These are phyloP conservation scores for Chiua virens DNA, from an alignment of 768 basidiomycete species.

Conservation along the genomic window DNA sequence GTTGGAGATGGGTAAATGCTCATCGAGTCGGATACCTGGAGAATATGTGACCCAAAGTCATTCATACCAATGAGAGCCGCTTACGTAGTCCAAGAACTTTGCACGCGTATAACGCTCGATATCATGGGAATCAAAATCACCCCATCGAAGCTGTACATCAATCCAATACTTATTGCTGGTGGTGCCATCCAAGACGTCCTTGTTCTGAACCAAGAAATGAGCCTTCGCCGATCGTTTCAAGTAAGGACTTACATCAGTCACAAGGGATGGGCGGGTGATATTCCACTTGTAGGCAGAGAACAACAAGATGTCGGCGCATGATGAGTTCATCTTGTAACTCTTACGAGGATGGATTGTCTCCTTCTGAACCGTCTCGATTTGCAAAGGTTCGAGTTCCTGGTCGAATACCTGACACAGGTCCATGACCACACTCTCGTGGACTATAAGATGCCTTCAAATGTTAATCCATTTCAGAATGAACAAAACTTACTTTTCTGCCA, in stretches of 20 bases:
- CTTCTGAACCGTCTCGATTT: constrained; percentile 99
- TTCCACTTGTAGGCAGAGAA: constrained; percentile 99
- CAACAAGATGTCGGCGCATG: constrained; percentile 96
- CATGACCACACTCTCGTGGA: constrained; percentile 92
- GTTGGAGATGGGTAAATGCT: constrained; percentile 99
- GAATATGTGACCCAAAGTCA: constrained; percentile 1
- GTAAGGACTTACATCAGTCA: constrained; percentile 71
- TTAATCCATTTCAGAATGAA: constrained; percentile 11
- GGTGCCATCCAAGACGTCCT: constrained; percentile 96
- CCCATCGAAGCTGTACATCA: constrained; percentile 93
- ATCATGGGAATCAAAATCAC: constrained; percentile 98
- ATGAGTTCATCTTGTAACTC: constrained; percentile 99
- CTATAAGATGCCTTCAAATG: constrained; percentile 35
- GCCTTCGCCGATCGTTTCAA: neutral
- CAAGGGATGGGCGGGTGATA: constrained; percentile 91
- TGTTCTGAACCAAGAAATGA: constrained; percentile 51
- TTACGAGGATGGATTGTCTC: constrained; percentile 99
- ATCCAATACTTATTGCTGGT: constrained; percentile 99
- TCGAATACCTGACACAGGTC: constrained; percentile 99
- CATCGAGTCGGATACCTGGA: constrained; percentile 90
- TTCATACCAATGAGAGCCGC: constrained; percentile 21
- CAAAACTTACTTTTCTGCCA: constrained; percentile 94
- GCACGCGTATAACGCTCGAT: constrained; percentile 98
- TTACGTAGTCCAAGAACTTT: constrained; percentile 96
- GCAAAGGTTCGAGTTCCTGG: constrained; percentile 95